Conservation (phyloP, 140 eudicot species). For the Senecio squalidus region DNA sequence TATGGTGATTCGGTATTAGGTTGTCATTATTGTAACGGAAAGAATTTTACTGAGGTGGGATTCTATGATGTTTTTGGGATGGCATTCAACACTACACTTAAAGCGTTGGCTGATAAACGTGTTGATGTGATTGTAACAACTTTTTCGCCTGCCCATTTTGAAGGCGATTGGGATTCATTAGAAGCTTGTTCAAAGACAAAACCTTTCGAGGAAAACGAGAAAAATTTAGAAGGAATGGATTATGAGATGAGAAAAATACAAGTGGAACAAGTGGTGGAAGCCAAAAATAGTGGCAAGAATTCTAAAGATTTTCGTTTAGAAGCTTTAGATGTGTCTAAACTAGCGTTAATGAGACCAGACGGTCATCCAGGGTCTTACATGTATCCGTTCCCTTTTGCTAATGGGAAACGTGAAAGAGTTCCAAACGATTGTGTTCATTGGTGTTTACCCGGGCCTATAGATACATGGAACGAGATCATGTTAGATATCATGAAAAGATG, state of each 20-base stretch:
- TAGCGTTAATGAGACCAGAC: slow-evolving; percentile 79
- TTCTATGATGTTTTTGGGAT: slow-evolving; percentile 75
- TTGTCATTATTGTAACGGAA: slow-evolving; percentile 53
- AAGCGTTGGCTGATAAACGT: slow-evolving; percentile 37
- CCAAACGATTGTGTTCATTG: slow-evolving; percentile 96
- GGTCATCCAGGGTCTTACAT: slow-evolving; percentile 93
- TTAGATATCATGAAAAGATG: slow-evolving; percentile 67
- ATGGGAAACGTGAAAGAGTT: slow-evolving; percentile 55
- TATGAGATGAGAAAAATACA: slow-evolving; percentile 67
- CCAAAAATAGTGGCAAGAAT: slow-evolving; percentile 22
- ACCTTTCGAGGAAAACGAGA: slow-evolving; percentile 62
- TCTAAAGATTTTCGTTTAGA: slow-evolving; percentile 36
- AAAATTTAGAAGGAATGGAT: slow-evolving; percentile 53
- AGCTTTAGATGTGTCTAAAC: slow-evolving; percentile 67
- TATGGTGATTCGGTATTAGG: slow-evolving; percentile 53
- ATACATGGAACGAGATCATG: slow-evolving; percentile 92
- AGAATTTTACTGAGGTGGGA: slow-evolving; percentile 62
- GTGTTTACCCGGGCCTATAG: slow-evolving; percentile 95
- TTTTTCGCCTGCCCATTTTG: slow-evolving; percentile 85
- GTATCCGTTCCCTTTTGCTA: slow-evolving; percentile 81
- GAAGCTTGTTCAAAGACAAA: slow-evolving; percentile 78
- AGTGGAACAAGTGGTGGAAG: slow-evolving; percentile 48
- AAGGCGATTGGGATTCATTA: slow-evolving; percentile 91
- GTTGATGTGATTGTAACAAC: slow-evolving; percentile 68
- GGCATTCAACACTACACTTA: slow-evolving; percentile 66